phyloP scores from a whole-genome alignment of 257 asterid species.

The Cordia subcordata region DNA sequence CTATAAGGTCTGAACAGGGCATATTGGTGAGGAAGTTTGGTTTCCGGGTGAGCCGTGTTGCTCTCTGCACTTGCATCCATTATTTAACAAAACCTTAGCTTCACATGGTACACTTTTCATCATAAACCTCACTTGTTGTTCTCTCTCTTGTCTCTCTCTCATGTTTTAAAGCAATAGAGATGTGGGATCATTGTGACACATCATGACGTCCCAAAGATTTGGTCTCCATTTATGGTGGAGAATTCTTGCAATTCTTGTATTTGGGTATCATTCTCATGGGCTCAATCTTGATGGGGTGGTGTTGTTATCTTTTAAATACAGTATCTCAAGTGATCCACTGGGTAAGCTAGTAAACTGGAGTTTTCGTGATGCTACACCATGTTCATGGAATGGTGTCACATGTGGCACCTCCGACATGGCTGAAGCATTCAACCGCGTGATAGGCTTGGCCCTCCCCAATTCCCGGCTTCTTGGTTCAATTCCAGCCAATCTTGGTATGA shows the following conservation, averaged over 20 bases:
- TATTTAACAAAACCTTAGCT: slow-evolving; percentile 13
- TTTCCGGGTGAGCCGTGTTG: slow-evolving; percentile 56
- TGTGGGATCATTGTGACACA: slow-evolving; percentile 38
- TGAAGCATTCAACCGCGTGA: slow-evolving; percentile 55
- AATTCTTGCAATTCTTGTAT: slow-evolving; percentile 25
- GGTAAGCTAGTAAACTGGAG: slow-evolving; percentile 56
- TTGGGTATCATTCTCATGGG: slow-evolving; percentile 35
- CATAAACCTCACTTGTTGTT: slow-evolving; percentile 51
- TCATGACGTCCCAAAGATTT: slow-evolving; percentile 40
- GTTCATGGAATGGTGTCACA: slow-evolving; percentile 77
- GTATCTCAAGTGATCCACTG: slow-evolving; percentile 51
- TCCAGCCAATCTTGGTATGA: slow-evolving; percentile 63
- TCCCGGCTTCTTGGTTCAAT: slow-evolving; percentile 62
- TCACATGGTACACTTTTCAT: slow-evolving; percentile 45
- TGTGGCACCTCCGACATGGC: slow-evolving; percentile 55
- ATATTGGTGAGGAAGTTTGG: slow-evolving; percentile 50
- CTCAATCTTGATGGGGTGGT: slow-evolving; percentile 73
- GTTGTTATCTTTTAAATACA: slow-evolving; percentile 60
- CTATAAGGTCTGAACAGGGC: slow-evolving; percentile 38
- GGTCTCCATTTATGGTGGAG: slow-evolving; percentile 43
- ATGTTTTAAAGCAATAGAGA: slow-evolving; percentile 19
- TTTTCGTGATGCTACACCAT: slow-evolving; percentile 50
- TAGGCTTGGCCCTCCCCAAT: slow-evolving; percentile 53
- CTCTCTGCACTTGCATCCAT: slow-evolving; percentile 7
- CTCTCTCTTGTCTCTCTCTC: slow-evolving; percentile 6